Base-by-base conservation (phyloP, 2,329 filamentous ascomycete species). In the Penicillium sp. region DNA sequence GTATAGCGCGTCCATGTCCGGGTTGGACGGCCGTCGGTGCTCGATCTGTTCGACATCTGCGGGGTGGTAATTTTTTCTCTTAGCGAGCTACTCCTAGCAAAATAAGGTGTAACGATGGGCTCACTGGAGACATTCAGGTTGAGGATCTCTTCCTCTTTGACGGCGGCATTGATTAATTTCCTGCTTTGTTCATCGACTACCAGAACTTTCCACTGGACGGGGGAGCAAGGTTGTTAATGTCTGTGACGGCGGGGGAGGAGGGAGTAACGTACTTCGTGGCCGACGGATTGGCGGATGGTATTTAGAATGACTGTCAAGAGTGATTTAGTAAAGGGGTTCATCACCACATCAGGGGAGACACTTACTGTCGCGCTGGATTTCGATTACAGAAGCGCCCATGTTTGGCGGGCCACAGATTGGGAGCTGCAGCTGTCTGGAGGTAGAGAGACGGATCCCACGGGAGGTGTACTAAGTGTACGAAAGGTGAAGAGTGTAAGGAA, bases 101-200 rank as follows among this genome's bases (percentile, higher is more conserved):
- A 13, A 3, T 7, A 11, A 43, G 27, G 31, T 19, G 26, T 16
- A 26, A 27, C 44, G 33, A n/a, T 9, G 21, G 21, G 68, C 88
- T 73, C 83, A 96, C 93, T 96, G 66, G 93, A 93, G 76, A 99
- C 91, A 74, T 96, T 96, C 77, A 92, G 87, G 74, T 96, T 96
- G 78, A 99, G 88, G 65, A 99, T 96, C 70, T 97, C 92, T 85
- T 99, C 93, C 80, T 97, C 90, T 70, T 92, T 93, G 73, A 93
- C 86, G 47, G 91, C 90, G 81, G 93, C 96, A 77, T 96, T 89
- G 68, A 99, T 84, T 67, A 99, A 85, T 75, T 89, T 93, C 74
- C 88, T 88, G 73, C 91, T 93, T 55, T 81, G 83, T 66, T 91
- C 88, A 78, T 99, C 95, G 69, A 97, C 82, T 53, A 99, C 88